These are phyloP conservation scores for Trichoderma oligosporum DNA, from an alignment of 2,329 filamentous ascomycete genomes.

Conservation along the genomic window DNA sequence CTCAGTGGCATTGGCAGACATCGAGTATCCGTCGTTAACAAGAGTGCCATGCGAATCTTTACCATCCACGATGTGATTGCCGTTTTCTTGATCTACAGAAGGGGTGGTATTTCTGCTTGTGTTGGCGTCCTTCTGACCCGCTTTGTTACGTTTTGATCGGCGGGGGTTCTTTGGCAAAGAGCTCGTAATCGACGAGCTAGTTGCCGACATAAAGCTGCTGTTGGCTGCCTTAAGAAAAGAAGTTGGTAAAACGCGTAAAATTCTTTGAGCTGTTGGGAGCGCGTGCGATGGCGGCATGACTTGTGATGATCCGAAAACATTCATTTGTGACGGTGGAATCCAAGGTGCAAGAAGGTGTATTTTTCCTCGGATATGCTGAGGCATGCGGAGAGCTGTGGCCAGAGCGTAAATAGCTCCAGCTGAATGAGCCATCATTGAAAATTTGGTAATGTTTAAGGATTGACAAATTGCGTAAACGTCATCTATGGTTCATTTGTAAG, in stretches of 20 bases:
- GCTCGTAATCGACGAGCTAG: slow-evolving; percentile 78
- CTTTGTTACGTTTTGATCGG: slow-evolving; percentile 59
- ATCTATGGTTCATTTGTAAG: slow-evolving; percentile 38
- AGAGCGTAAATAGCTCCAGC: slow-evolving; percentile 97
- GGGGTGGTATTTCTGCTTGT: slow-evolving; percentile 36
- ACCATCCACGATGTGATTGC: slow-evolving; percentile 28
- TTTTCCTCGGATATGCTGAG: slow-evolving; percentile 88
- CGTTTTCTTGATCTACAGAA: slow-evolving; percentile 50
- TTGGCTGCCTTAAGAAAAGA: slow-evolving; percentile 92
- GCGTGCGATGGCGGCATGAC: slow-evolving; percentile 76
- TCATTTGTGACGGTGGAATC: slow-evolving; percentile 95
- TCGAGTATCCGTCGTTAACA: slow-evolving; percentile 23
- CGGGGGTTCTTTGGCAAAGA: slow-evolving; percentile 66
- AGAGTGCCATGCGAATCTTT: slow-evolving; percentile 27
- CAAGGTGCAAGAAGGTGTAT: slow-evolving; percentile 93
- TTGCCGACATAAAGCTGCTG: slow-evolving; percentile 89
- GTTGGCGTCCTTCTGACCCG: slow-evolving; percentile 38
- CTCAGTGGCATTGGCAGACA: slow-evolving; percentile 38
- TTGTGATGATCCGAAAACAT: slow-evolving; percentile 68
- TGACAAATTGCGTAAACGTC: slow-evolving; percentile 95
- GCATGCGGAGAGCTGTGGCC: slow-evolving; percentile 90
- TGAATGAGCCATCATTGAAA: slow-evolving; percentile 93
- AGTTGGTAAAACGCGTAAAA: slow-evolving; percentile 83
- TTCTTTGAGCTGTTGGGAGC: slow-evolving; percentile 85
- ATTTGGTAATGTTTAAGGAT: slow-evolving; percentile 85